Evolutionary conservation across 495 filamentous ascomycete species (phyloP), one percentile per base, ranked within the genome.

Genomic region (Talaromyces borbonicus): DNA sequence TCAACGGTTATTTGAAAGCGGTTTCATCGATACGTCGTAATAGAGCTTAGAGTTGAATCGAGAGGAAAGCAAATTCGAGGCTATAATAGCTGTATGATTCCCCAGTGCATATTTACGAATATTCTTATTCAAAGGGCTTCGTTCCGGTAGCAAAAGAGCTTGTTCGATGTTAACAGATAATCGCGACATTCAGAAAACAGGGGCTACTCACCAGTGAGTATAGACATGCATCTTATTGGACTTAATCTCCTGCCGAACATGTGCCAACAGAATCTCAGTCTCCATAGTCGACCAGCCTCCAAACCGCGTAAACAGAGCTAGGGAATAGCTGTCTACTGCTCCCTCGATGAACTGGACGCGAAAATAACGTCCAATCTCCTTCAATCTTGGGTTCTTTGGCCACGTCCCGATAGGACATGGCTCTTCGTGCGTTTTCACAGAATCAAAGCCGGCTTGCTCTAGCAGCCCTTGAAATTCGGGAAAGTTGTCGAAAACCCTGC

Each of bases 361-460:
- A 8, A 61, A 25, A 11, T 37, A 52, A 5, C 39, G 26, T 5
- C 49, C 64, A 6, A 68, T 51, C 53, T 57, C 62, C 46, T 68
- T 65, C 50, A 54, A 52, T 37, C 55, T 52, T 27, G 31, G 52
- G n/a, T 62, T 61, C 30, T 50, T 57, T 1, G 66, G 52, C 62
- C 65, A 66, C 0, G 53, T 38, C 8, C 35, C 35, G 22, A 38
- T 38, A 38, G 35, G 35, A 15, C 35, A 38, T 11, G 16, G 14
- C n/a, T 38, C 35, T n/a, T 38, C 35, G 16, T 38, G 35, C 8
- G 35, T 8, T 16, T 29, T 38, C 20, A 70, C 52, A 26, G 66
- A 56, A 36, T 52, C 39, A 35, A 73, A 71, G 0, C 65, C 68
- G 0, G 64, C 54, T 22, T 38, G 19, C n/a, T 38, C 35, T 11